Conservation (phyloP, 768 basidiomycete species). For the Hypsizygus marmoreus region DNA sequence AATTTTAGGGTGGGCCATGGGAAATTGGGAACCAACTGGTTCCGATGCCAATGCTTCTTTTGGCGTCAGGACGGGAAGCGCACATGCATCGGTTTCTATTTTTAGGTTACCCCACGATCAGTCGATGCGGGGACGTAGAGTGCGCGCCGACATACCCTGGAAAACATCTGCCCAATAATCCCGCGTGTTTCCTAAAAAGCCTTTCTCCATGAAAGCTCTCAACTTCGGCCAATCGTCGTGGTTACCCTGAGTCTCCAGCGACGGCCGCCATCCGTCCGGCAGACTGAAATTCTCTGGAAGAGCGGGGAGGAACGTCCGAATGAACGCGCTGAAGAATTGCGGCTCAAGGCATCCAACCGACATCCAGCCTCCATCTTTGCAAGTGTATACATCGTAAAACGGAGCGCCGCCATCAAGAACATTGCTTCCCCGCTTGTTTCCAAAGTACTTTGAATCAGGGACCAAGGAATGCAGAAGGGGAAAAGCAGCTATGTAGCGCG, state of each 20-base stretch:
- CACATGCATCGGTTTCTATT: conserved; percentile 71
- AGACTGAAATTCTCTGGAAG: conserved; percentile 47
- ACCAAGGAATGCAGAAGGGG: conserved; percentile 55
- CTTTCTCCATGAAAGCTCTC: conserved; percentile 57
- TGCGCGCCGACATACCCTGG: conserved; percentile 47
- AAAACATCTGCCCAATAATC: conserved; percentile 73
- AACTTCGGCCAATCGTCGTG: conserved; percentile 58
- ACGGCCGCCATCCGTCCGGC: conserved; percentile 58
- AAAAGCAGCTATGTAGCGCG: conserved; percentile 75
- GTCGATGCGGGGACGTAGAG: neutral
- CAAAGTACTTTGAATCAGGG: conserved; percentile 36
- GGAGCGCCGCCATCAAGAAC: conserved; percentile 77
- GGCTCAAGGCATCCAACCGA: conserved; percentile 77
- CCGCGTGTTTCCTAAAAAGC: conserved; percentile 60
- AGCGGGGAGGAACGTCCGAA: conserved; percentile 52
- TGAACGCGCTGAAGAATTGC: conserved; percentile 66
- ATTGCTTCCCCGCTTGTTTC: conserved; percentile 53
- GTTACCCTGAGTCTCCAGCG: conserved; percentile 43
- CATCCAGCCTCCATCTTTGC: conserved; percentile 75
- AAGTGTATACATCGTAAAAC: conserved; percentile 75
- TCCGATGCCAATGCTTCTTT: conserved; percentile 56
- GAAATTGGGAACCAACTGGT: conserved; percentile 37
- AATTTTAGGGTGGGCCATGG: conserved; percentile 55
- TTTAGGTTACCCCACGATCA: neutral
- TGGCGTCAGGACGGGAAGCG: conserved; percentile 66